These are phyloP conservation scores for Penicillium sp. DNA, from an alignment of 2,329 filamentous ascomycete species.

Conservation along the genomic window DNA sequence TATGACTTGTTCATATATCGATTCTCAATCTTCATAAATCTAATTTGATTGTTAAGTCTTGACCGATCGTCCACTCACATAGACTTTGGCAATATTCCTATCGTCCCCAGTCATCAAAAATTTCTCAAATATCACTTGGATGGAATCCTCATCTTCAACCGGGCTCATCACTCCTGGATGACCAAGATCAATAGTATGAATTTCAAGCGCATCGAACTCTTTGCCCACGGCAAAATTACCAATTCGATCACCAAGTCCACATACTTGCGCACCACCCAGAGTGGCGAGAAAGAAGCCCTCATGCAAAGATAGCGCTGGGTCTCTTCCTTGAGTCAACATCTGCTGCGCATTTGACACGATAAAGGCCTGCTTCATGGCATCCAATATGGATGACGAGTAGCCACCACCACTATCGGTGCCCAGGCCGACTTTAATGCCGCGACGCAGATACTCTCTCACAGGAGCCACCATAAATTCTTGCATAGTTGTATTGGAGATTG, in stretches of 20 bases:
- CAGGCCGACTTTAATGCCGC: conserved; percentile 64
- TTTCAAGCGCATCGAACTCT: conserved; percentile 60
- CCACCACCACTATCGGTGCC: conserved; percentile 66
- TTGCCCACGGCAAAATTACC: conserved; percentile 61
- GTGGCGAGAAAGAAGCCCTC: conserved; percentile 63
- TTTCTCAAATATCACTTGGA: conserved; percentile 57
- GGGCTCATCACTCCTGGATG: conserved; percentile 52
- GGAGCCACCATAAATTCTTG: conserved; percentile 61
- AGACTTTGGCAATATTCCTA: conserved; percentile 58
- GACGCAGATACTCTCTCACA: conserved; percentile 56
- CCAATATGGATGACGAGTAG: conserved; percentile 57
- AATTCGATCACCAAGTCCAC: conserved; percentile 53
- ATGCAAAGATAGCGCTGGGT: conserved; percentile 49
- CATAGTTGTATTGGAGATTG: conserved; percentile 61
- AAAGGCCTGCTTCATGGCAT: conserved; percentile 51
- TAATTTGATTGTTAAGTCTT: conserved; percentile 15
- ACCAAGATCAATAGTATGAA: conserved; percentile 41
- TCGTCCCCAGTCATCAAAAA: conserved; percentile 67
- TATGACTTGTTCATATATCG: not conserved
- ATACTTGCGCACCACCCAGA: conserved; percentile 60
- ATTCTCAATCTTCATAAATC: not conserved
- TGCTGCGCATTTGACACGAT: conserved; percentile 47
- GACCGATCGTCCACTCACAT: conserved; percentile 49
- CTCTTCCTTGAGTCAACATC: conserved; percentile 35
- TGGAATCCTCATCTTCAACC: conserved; percentile 51